These are phyloP conservation scores for Kwoniella pini DNA, from an alignment of 768 basidiomycete species.

Conservation along the genomic window DNA sequence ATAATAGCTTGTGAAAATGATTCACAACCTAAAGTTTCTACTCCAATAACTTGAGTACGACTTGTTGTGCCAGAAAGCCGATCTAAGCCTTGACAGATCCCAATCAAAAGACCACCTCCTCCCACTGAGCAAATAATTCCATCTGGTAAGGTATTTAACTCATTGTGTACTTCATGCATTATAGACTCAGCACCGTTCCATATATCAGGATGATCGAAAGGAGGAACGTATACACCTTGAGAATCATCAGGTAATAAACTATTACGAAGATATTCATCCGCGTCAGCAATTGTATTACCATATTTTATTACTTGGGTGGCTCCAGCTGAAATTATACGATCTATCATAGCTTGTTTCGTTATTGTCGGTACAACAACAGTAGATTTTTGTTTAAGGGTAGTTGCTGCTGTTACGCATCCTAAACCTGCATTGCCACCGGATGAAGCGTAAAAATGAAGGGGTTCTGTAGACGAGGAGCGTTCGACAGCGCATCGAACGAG, in stretches of 20 bases:
- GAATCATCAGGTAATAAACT: conserved; percentile 20
- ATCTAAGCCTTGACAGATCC: conserved; percentile 37
- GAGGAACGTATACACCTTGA: conserved; percentile 43
- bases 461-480: conserved; percentile 1
- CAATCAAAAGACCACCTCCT: conserved; percentile 44
- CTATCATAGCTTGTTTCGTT: conserved; percentile 34
- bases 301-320: conserved; percentile 33
- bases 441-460: conserved; percentile 33
- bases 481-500: conserved; percentile 24
- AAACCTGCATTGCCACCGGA: conserved; percentile 50
- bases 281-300: conserved; percentile 34
- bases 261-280: conserved; percentile 31
- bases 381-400: conserved; percentile 26
- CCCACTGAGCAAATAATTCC: conserved; percentile 43
- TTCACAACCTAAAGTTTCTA: conserved; percentile 36
- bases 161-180: conserved; percentile 36
- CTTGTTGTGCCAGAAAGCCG: neutral
- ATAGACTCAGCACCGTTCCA: conserved; percentile 40
- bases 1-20: conserved; percentile 28
- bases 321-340: conserved; percentile 24
- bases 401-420: conserved; percentile 31
- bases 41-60: conserved; percentile 25
- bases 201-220: conserved; percentile 43
- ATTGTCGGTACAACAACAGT: conserved; percentile 38
- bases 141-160: conserved; percentile 28